Evolutionary conservation across 306 rosid species (phyloP), one percentile per base, ranked within the genome.

Genomic region (Citrullus colocynthis): DNA sequence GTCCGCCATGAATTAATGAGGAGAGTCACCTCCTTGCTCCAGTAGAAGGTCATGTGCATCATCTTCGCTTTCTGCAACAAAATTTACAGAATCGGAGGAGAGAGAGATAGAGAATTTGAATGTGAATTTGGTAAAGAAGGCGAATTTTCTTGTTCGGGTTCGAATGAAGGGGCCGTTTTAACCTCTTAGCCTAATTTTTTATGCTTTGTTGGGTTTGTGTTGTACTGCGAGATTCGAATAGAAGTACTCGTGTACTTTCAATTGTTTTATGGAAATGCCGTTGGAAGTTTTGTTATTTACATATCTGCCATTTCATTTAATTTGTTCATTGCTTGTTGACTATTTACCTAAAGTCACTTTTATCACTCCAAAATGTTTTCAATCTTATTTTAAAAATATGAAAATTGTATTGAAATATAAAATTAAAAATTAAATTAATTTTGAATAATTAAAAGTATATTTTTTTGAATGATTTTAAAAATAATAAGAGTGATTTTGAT

Each of bases 21-120:
- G 30, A 95, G 84, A 11, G 92, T 95, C 21, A 90, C 93, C 42
- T 84, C 66, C 36, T 65, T 88, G 84, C 99, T 79, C 99, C 99
- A 95, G 79, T 95, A 95, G 58, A 95, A 92, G 81, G 99, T 92
- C 99, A 92, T 92, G 89, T 95, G 99, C 99, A 95, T 92, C 99
- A 95, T 95, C 84, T 89, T 95, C 75, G 78, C 62, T 15, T 55
- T 11, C 69, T 72, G 82, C 55, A 64, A 62, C 48, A 15, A 34
- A 37, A 67, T 13, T 5, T 16, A 12, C 54, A 17, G 80, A 66
- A 9, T 9, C 4, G 52, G 51, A 28, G 67, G 67, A 61, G 66
- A 56, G 36, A 32, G 52, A 58, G 69, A 57, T 24, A 24, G 52
- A 75, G 8, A 34, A 7, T 18, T 34, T 9, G 24, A 24, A 11